Conservation (phyloP, 371 early-diverging fungal species). For the Umbelopsis sp. region DNA sequence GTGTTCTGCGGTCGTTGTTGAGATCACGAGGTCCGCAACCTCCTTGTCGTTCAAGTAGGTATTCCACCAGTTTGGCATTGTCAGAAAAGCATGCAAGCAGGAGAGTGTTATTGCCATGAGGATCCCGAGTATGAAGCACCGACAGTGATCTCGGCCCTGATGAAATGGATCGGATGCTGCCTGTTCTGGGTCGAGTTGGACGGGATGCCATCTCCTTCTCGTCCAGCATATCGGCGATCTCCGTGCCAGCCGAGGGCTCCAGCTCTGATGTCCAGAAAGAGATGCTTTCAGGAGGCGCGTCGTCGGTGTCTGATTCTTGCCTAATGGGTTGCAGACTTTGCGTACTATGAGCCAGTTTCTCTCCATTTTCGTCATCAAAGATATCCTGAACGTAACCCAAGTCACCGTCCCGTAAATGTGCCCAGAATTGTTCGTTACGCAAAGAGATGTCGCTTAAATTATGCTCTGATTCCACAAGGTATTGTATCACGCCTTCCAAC, state of each 20-base stretch:
- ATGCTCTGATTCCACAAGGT: conserved; percentile 40
- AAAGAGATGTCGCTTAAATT: conserved; percentile 38
- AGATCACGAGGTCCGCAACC: conserved; percentile 17
- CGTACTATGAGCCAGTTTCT: background rate
- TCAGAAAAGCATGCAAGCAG: conserved; percentile 46
- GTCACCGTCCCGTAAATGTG: conserved; percentile 30
- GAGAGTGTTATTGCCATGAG: conserved; percentile 48
- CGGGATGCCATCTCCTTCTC: background rate
- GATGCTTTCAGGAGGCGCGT: background rate
- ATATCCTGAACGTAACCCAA: conserved; percentile 23
- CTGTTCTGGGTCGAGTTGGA: conserved; percentile 1
- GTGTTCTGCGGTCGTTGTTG: conserved; percentile 48
- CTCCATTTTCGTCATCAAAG: conserved; percentile 11
- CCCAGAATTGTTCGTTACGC: conserved; percentile 46
- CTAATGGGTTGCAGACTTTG: background rate
- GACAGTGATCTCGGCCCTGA: conserved; percentile 16
- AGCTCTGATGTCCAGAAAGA: background rate
- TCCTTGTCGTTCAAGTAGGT: conserved; percentile 28
- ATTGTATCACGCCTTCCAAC: conserved; percentile 56
- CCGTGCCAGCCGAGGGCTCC: background rate
- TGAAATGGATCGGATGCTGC: background rate
- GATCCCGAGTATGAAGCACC: conserved; percentile 37
- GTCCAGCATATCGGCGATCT: background rate
- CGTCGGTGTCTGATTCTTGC: background rate
- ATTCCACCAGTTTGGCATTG: conserved; percentile 34